Conservation (phyloP, 192 early-diverging fungal genomes). For the Dissophora globulifera region DNA sequence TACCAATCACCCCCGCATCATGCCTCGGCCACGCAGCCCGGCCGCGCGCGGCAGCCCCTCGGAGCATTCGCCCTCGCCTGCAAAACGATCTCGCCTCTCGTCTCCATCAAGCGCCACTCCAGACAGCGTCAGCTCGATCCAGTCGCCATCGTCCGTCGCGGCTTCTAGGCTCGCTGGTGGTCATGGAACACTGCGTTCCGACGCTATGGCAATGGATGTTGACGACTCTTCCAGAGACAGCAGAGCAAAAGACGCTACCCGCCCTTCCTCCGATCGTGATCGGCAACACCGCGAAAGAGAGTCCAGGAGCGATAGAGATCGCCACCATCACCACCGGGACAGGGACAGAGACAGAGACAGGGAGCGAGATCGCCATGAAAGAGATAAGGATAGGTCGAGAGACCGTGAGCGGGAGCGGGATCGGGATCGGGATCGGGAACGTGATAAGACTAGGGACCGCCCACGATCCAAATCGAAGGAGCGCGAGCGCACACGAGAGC, state of each 20-base stretch:
- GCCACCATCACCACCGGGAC: constrained; percentile 1
- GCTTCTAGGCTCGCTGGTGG: constrained; percentile 2
- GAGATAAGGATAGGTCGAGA: constrained; percentile 54
- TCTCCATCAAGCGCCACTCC: constrained; percentile 19
- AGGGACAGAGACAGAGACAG: constrained; percentile 38
- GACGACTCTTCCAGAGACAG: constrained; percentile 4
- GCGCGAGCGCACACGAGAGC: background rate
- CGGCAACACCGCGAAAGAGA: constrained; percentile 15
- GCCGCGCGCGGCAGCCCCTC: constrained; percentile 35
- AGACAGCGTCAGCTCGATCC: constrained; percentile 14
- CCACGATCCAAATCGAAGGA: constrained; percentile 6
- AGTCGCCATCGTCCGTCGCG: constrained; percentile 29
- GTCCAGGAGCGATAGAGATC: constrained; percentile 26
- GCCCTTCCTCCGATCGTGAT: constrained; percentile 1
- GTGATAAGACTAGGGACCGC: constrained; percentile 35
- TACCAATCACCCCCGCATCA: constrained; percentile 8
- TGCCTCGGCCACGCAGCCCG: constrained; percentile 40
- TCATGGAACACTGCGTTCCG: constrained; percentile 37
- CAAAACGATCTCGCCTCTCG: constrained; percentile 34
- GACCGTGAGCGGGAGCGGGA: constrained; percentile 37
- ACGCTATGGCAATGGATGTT: constrained; percentile 32
- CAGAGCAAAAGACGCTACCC: background rate
- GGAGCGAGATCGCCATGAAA: constrained; percentile 64
- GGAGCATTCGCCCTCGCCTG: constrained; percentile 53
- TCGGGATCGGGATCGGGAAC: constrained; percentile 57